These are phyloP conservation scores for Acacia acuminata DNA, from an alignment of 306 rosid species.

Conservation along the genomic window DNA sequence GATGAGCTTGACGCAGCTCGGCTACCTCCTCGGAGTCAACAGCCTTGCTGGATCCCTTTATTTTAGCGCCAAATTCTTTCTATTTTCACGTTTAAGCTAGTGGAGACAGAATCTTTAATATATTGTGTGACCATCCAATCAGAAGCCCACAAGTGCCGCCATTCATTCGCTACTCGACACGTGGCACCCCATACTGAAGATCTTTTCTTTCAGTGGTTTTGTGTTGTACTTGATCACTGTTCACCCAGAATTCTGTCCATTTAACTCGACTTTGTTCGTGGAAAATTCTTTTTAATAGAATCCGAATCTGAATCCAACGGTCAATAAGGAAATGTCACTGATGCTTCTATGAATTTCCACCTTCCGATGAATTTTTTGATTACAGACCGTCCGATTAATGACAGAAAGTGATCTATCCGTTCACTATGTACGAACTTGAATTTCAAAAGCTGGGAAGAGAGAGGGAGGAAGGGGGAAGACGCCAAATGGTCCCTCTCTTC, in stretches of 20 bases:
- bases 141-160: slow-evolving; percentile 6
- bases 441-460: slow-evolving; percentile 89
- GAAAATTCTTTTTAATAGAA: slow-evolving; percentile 25
- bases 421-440: slow-evolving; percentile 75
- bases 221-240: slow-evolving; percentile 21
- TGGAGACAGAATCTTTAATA: slow-evolving; percentile 16
- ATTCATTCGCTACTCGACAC: background rate
- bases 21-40: slow-evolving; percentile 10
- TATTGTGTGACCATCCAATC: background rate
- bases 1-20: too few relatives aligned
- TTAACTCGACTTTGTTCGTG: slow-evolving; percentile 18
- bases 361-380: slow-evolving; percentile 32
- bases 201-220: background rate
- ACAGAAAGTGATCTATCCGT: slow-evolving; percentile 54
- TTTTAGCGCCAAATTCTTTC: slow-evolving; percentile 50
- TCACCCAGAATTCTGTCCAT: background rate
- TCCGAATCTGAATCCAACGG: slow-evolving; percentile 50
- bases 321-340: background rate
- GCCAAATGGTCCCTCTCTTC: slow-evolving; percentile 42
- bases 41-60: background rate
- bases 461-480: slow-evolving; percentile 77
- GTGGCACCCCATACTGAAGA: background rate
- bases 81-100: slow-evolving; percentile 30
- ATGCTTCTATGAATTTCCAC: slow-evolving; percentile 53
- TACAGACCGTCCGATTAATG: slow-evolving; percentile 47